A percentile compares a stretch with the other conserved stretches of the same genome.
Conservation (phyloP, 1,284 basidiomycete genomes). For the Sphaerobolus stellatus region DNA sequence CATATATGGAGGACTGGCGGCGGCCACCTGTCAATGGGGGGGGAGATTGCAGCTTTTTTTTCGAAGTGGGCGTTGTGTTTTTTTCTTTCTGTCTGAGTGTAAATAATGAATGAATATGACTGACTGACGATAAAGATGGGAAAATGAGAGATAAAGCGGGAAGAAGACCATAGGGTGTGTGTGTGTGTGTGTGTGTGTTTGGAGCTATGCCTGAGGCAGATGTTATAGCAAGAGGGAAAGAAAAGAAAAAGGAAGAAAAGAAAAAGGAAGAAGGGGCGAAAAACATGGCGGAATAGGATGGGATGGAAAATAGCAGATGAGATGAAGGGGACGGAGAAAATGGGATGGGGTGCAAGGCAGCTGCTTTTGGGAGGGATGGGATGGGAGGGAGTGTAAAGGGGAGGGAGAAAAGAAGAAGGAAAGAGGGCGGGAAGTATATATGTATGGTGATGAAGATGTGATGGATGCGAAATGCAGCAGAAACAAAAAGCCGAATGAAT, state of each 20-base stretch:
- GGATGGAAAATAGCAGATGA: slow-evolving; percentile 14
- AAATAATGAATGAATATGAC: not conserved
- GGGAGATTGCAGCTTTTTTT: too few relatives aligned
- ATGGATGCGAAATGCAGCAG: not conserved
- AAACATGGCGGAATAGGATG: slow-evolving; percentile 10
- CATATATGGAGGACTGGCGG: not conserved
- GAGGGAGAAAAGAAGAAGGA: slow-evolving; percentile 14
- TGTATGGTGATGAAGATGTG: not conserved
- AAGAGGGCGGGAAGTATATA: slow-evolving; percentile 17
- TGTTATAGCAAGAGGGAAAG: slow-evolving; percentile 10
- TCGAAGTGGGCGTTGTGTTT: too few relatives aligned
- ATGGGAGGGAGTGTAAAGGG: not conserved
- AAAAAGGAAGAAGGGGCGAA: not conserved
- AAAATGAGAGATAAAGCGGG: not conserved
- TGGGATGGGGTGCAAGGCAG: not conserved
- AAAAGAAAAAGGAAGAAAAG: slow-evolving; percentile 16
- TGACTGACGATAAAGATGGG: too few relatives aligned
- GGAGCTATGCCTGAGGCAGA: not conserved
- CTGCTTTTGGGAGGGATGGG: not conserved
- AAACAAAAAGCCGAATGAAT: not conserved
- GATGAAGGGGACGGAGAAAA: slow-evolving; percentile 11
- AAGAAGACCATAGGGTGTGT: not conserved
- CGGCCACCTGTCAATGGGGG: too few relatives aligned
- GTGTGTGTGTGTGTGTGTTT: not conserved
- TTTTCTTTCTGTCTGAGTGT: not conserved